Base-by-base conservation (phyloP, 2,329 filamentous ascomycete genomes). In the Sporothrix curviconia region DNA sequence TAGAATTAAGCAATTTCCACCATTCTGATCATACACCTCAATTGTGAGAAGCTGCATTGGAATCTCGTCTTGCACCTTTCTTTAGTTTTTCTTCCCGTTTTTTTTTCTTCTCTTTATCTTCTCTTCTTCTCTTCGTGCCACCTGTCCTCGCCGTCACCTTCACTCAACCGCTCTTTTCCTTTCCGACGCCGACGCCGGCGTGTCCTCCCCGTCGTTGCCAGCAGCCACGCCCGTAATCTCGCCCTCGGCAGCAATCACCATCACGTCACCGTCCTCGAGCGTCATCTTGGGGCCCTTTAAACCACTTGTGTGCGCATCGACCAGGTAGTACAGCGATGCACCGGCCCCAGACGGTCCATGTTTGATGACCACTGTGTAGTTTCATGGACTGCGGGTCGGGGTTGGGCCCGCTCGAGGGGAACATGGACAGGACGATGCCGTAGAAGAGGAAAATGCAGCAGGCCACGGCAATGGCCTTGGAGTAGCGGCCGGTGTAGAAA, bases 291-390 rank as follows among this genome's bases (percentile, higher is more conserved):
- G 82, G 0, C 82, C 81, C 1, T 72, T n/a, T 81, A 63, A 83
- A 84, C 75, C 79, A 83, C 66, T 83, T 84, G 56, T 75, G n/a
- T n/a, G 71, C 7, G 81, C 82, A 69, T 79, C 75, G 25, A 81
- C 61, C 61, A 73, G 73, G 64, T 84, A 85, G 66, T 85, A 85
- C 1, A 72, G 51, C 62, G 83, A 66, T 0, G 77, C 74, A 1
- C 80, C 80, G 14, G n/a, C 77, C 70, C 82, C 82, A 85, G 1
- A 85, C 76, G 4, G 76, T n/a, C 76, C 34, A 73, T 74, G 61
- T 84, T n/a, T 84, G 59, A 86, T 80, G 1, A 84, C 82, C 2
- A 84, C 75, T 0, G 82, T 84, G 64, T 85, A 85, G 63, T 85
- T n/a, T 86, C 82, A 85, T 85, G 15, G 69, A 69, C 40, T 75